Evolutionary conservation across 2,329 filamentous ascomycete genomes (phyloP), one percentile per base, ranked within the genome.

Genomic region (Penicillium sp.): DNA sequence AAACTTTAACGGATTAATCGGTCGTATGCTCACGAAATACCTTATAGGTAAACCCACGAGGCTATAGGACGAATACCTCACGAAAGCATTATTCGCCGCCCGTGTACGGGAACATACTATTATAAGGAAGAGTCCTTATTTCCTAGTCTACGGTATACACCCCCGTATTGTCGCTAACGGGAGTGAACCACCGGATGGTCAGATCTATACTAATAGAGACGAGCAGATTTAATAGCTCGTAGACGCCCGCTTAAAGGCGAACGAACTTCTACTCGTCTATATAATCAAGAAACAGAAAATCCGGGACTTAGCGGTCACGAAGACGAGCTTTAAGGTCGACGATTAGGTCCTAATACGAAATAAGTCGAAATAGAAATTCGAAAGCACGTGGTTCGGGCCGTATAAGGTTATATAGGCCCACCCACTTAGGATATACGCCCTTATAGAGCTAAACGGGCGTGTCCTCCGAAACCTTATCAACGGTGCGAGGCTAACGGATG

Each of bases 331-430:
- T 8, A 26, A 54, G 5, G 2, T 32, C 3, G n/a, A 20, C 5
- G 37, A 24, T 14, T 61, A 47, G 43, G 11, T 61, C 16, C 29
- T 61, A 18, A 29, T 61, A 0, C 26, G 37, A 2, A 58, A 58
- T 39, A 44, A 58, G 31, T 26, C 31, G 13, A 31, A 16, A 20
- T 50, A 61, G 18, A 58, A 61, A 3, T 61, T 56, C 32, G 22
- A 60, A 32, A 58, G 26, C 43, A 58, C 50, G n/a, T 61, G 50
- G 35, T 61, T 59, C 31, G 18, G 53, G 11, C 48, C 35, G 10
- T 61, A 56, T 48, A 7, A 38, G 26, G 7, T 61, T 1, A 10
- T 61, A 10, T 13, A 51, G 4, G 2, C 1, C 6, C 49, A 59
- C 31, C 13, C 39, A 29, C n/a, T 56, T 22, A 26, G 35, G 9